Conservation (phyloP, 2,329 filamentous ascomycete genomes). For the Aspergillus sp. region DNA sequence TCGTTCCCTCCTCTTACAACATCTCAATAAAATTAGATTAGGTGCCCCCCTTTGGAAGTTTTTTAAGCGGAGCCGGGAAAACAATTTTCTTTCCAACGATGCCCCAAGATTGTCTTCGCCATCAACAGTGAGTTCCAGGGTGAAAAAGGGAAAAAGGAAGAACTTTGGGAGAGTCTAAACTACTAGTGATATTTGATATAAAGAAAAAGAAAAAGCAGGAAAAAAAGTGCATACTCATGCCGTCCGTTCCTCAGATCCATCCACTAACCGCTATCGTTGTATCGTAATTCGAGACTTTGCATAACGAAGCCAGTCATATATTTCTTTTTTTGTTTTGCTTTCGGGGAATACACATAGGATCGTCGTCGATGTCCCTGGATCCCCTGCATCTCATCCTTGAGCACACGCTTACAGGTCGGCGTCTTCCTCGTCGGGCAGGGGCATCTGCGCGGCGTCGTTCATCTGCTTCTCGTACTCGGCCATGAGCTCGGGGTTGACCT, state of each 20-base stretch:
- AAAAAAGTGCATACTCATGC: constrained; percentile 34
- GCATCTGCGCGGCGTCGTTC: constrained; percentile 72
- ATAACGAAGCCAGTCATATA: constrained; percentile 18
- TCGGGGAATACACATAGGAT: constrained; percentile 9
- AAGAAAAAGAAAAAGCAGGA: not conserved
- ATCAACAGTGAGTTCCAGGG: not conserved
- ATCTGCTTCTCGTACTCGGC: constrained; percentile 86
- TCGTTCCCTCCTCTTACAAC: not conserved
- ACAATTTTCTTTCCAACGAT: not conserved
- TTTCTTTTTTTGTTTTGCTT: not conserved
- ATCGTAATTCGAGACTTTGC: constrained; percentile 35
- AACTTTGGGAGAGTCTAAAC: constrained; percentile 25
- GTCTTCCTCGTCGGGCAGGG: constrained; percentile 93
- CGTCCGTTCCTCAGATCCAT: constrained; percentile 31
- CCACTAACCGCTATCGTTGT: constrained; percentile 35
- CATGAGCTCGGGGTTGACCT: constrained; percentile 81
- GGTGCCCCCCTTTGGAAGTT: not conserved
- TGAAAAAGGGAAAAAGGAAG: not conserved
- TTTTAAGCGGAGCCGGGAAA: not conserved
- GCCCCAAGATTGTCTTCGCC: not conserved
- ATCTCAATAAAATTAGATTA: not conserved
- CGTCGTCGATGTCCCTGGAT: constrained; percentile 5
- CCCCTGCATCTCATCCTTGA: constrained; percentile 11
- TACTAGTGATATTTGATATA: constrained; percentile 30
- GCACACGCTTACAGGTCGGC: constrained; percentile 52